Evolutionary conservation across 1,284 basidiomycete genomes (phyloP).

Genomic region (Sporisorium scitamineum): DNA sequence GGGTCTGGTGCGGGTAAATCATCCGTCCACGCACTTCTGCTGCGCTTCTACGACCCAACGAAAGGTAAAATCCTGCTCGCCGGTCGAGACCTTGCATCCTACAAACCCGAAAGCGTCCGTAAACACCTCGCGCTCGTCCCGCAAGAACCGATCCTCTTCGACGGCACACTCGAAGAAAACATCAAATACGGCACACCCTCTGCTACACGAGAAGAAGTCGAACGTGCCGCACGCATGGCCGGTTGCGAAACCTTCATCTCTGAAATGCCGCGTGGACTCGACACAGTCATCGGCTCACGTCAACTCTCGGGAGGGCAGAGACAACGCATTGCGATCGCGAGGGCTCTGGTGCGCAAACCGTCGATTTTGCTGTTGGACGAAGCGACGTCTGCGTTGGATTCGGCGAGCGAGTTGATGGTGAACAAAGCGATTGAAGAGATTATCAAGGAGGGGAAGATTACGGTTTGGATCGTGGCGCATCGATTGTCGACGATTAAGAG

Average conservation of each 20-base stretch:
- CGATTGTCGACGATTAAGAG: slow-evolving; percentile 72
- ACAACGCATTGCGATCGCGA: slow-evolving; percentile 72
- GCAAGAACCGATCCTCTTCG: slow-evolving; percentile 70
- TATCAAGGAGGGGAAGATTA: slow-evolving; percentile 71
- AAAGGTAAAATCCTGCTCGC: slow-evolving; percentile 84
- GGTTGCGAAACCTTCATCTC: slow-evolving; percentile 93
- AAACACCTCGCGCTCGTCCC: slow-evolving; percentile 64
- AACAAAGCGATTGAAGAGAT: slow-evolving; percentile 71
- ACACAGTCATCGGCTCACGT: slow-evolving; percentile 74
- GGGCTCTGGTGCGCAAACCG: slow-evolving; percentile 72
- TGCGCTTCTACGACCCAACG: slow-evolving; percentile 92
- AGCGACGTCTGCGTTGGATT: slow-evolving; percentile 70
- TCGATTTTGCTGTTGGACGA: slow-evolving; percentile 70
- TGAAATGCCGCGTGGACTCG: slow-evolving; percentile 86
- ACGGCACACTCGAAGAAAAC: slow-evolving; percentile 90
- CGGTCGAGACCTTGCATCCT: slow-evolving; percentile 88
- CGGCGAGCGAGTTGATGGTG: slow-evolving; percentile 70
- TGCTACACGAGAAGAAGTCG: slow-evolving; percentile 84
- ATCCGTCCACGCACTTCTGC: slow-evolving; percentile 85
- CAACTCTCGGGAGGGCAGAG: slow-evolving; percentile 71
- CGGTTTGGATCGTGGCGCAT: slow-evolving; percentile 73
- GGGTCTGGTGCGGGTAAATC: slow-evolving; percentile 76
- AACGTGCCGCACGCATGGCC: slow-evolving; percentile 86
- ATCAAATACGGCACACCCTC: slow-evolving; percentile 84
- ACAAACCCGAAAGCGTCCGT: slow-evolving; percentile 74